Evolutionary conservation across 805 yeast species (phyloP).

Genomic region (Starmerella apicola): DNA sequence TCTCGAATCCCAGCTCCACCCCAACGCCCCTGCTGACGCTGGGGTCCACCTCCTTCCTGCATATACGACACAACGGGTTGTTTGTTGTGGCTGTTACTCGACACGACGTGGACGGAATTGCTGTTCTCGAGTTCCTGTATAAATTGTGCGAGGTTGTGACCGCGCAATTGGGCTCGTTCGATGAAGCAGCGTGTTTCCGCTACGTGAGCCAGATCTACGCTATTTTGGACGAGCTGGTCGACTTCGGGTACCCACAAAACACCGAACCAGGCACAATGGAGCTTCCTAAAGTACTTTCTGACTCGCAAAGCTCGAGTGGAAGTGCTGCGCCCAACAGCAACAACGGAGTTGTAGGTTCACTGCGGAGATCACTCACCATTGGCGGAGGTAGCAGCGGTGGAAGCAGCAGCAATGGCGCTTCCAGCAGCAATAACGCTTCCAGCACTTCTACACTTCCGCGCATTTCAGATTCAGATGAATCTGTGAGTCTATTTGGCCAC

Average conservation of each 20-base stretch:
- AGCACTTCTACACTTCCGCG: not conserved
- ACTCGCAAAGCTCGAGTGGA: not conserved
- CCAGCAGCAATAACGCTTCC: not conserved
- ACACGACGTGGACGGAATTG: conserved; percentile 72
- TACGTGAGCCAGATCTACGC: conserved; percentile 65
- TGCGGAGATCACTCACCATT: conserved; percentile 12
- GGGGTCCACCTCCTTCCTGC: conserved; percentile 85
- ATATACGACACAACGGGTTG: conserved; percentile 46
- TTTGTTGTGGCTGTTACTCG: conserved; percentile 87
- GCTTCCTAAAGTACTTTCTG: not conserved
- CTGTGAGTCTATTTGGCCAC: not conserved
- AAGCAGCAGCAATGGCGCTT: not conserved
- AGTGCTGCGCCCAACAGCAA: not conserved
- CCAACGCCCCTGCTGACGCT: conserved; percentile 62
- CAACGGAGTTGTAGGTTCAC: conserved; percentile 23
- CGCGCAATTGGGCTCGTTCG: conserved; percentile 31
- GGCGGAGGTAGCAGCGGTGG: not conserved
- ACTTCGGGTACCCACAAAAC: conserved; percentile 65
- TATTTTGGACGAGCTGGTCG: conserved; percentile 60
- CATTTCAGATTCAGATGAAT: not conserved
- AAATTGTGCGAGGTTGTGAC: conserved; percentile 44
- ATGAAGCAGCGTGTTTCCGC: conserved; percentile 44
- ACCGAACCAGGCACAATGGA: conserved; percentile 39
- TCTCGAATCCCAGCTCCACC: conserved; percentile 48
- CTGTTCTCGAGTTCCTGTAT: conserved; percentile 66